Conservation (phyloP, 441 rosid genomes). For the Syzygium syzygioides region DNA sequence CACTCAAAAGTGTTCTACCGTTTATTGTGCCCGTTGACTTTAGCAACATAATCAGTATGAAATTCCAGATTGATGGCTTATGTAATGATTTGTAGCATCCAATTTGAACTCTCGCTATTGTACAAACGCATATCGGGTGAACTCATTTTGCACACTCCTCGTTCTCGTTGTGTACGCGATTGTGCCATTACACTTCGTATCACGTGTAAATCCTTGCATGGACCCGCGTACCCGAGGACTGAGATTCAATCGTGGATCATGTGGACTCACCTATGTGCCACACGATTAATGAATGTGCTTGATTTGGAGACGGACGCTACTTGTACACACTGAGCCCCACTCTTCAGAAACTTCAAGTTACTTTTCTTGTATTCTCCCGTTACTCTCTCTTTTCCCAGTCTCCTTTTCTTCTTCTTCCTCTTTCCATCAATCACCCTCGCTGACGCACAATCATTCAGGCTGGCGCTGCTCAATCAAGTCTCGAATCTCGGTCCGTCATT, state of each 20-base stretch:
- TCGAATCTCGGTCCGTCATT: not conserved
- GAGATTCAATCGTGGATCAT: not conserved
- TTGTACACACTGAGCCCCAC: not conserved
- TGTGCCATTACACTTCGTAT: not conserved
- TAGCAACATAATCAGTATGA: not conserved
- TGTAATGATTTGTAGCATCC: not conserved
- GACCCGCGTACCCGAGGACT: not conserved
- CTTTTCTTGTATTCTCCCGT: not conserved
- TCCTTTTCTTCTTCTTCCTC: not conserved
- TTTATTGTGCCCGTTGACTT: not conserved
- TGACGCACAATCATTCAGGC: accelerated
- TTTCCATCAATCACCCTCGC: not conserved
- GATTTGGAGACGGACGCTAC: not conserved
- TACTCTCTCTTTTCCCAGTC: not conserved
- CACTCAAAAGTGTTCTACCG: not conserved
- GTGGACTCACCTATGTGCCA: not conserved
- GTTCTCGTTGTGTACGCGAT: not conserved
- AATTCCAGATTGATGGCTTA: not conserved
- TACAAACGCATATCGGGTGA: not conserved
- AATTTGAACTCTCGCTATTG: not conserved
- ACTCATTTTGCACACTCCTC: not conserved
- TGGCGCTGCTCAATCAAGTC: not conserved
- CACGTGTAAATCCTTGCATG: not conserved
- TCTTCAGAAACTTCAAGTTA: no score
- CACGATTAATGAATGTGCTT: not conserved